Percentiles rank a stretch among this genome's conserved stretches.
Evolutionary conservation across 352 stramenopile species (phyloP).

Genomic region (Globisporangium mamillatum): DNA sequence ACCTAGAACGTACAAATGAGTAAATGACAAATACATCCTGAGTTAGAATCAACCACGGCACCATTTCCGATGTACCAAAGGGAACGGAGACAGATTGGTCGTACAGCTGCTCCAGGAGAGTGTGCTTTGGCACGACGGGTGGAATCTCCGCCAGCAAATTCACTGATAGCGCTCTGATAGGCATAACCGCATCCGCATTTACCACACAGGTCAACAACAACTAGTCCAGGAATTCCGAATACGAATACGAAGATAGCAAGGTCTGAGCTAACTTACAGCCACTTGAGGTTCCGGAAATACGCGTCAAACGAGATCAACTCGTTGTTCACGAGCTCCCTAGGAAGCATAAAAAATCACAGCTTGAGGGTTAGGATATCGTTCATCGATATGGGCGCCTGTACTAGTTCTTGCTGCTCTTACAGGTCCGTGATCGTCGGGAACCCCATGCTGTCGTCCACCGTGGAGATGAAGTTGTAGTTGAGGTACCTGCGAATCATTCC

Average conservation of each 20-base stretch:
- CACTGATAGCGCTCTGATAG: not conserved
- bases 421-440: not conserved
- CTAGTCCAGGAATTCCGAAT: not conserved
- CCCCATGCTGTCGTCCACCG: not conserved
- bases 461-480: slow-evolving; percentile 5
- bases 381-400: not conserved
- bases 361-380: not conserved
- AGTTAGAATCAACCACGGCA: not conserved
- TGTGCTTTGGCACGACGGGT: not conserved
- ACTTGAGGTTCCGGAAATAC: not conserved
- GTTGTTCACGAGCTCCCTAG: not conserved
- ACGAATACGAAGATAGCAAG: not conserved
- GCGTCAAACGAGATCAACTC: not conserved
- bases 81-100: not conserved
- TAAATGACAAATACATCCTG: not conserved
- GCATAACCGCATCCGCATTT: not conserved
- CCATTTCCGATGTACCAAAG: no score
- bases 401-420: not conserved
- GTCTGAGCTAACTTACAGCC: not conserved
- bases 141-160: slow-evolving; percentile 4
- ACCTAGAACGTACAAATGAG: not conserved
- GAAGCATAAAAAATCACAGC: not conserved
- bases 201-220: not conserved
- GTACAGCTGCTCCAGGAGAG: not conserved
- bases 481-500: not conserved